Conservation (phyloP, 2,329 filamentous ascomycete genomes). For the Ascochyta viciae-villosae region DNA sequence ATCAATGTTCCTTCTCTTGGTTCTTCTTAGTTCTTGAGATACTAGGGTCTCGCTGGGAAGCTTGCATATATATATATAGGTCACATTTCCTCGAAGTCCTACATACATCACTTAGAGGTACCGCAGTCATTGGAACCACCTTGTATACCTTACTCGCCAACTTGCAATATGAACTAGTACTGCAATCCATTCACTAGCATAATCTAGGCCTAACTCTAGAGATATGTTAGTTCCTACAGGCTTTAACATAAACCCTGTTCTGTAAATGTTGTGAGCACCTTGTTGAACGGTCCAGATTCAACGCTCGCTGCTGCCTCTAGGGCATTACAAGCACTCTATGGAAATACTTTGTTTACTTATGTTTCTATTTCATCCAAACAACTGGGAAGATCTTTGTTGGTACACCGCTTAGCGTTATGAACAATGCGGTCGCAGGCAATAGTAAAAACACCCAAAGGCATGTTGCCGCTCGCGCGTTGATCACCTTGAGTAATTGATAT, state of each 20-base stretch:
- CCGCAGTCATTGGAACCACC: not conserved
- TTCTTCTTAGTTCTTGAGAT: not conserved
- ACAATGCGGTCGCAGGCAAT: conserved; percentile 5
- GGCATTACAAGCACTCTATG: not conserved
- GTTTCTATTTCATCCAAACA: conserved; percentile 2
- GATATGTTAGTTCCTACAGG: conserved; percentile 1
- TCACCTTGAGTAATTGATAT: conserved; percentile 1
- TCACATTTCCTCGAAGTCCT: conserved; percentile 1
- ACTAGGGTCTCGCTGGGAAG: conserved; percentile 1
- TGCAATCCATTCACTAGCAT: not conserved
- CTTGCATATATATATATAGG: conserved; percentile 1
- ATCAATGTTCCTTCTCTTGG: conserved; percentile 6
- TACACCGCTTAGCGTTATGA: conserved; percentile 6
- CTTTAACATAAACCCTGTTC: not conserved
- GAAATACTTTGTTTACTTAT: conserved; percentile 1
- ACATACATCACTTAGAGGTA: conserved; percentile 2
- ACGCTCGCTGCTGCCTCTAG: conserved; percentile 4
- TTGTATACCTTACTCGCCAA: conserved; percentile 1
- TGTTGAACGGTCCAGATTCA: conserved; percentile 1
- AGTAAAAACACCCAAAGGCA: conserved; percentile 5
- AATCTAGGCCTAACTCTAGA: not conserved
- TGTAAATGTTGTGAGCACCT: not conserved
- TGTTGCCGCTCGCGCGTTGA: not conserved
- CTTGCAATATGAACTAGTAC: not conserved
- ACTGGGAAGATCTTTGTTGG: conserved; percentile 1